Percentiles rank a stretch among this genome's conserved stretches.
These are phyloP conservation scores for Martiniozyma asiatica DNA, from an alignment of 1,139 yeast species.

Conservation along the genomic window DNA sequence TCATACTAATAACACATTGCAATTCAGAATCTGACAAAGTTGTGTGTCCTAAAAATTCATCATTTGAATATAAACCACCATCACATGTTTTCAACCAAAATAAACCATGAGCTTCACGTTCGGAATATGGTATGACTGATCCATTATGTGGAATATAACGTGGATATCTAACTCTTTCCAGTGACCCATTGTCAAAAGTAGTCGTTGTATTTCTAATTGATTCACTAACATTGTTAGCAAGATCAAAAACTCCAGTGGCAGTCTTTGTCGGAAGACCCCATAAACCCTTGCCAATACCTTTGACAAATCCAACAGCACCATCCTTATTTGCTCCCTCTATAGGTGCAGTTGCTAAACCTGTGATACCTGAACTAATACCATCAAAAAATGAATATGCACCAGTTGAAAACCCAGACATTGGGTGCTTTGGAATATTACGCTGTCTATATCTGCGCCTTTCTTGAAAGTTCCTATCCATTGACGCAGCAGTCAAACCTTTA, in stretches of 20 bases:
- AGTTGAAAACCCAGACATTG: conserved; percentile 71
- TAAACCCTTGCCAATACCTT: conserved; percentile 89
- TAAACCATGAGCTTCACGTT: conserved; percentile 87
- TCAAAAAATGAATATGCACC: conserved; percentile 89
- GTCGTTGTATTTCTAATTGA: conserved; percentile 91
- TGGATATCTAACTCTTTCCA: conserved; percentile 75
- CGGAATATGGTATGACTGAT: conserved; percentile 62
- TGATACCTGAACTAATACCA: conserved; percentile 75
- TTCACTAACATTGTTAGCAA: conserved; percentile 87
- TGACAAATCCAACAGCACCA: conserved; percentile 86
- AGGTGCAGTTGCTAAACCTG: conserved; percentile 88
- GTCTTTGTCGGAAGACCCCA: conserved; percentile 94
- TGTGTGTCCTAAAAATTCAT: conserved; percentile 76
- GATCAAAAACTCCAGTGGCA: conserved; percentile 86
- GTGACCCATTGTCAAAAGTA: conserved; percentile 69
- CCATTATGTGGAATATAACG: conserved; percentile 61
- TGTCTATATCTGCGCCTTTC: conserved; percentile 57
- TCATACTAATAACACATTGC: conserved; percentile 67
- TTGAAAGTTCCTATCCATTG: conserved; percentile 79
- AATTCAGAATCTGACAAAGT: conserved; percentile 70
- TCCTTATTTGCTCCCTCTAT: conserved; percentile 75
- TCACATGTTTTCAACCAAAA: conserved; percentile 77
- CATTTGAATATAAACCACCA: conserved; percentile 66
- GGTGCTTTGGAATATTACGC: conserved; percentile 75
- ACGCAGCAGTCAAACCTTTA: conserved; percentile 84